phyloP scores from a whole-genome alignment of 495 filamentous ascomycete species.

The Choiromyces venosus region DNA sequence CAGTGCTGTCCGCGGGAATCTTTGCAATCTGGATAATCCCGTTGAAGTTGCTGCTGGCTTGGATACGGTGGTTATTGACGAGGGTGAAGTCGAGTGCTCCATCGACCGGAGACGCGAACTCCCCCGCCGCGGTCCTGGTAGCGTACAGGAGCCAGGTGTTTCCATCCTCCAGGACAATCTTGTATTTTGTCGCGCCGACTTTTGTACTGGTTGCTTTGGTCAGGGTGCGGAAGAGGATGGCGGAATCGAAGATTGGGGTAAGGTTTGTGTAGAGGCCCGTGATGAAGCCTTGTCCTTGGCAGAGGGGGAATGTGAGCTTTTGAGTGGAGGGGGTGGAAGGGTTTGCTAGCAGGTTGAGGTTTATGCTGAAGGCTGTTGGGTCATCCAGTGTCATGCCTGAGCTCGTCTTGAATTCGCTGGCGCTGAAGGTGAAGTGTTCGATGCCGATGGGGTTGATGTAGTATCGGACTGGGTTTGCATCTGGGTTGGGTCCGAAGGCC shows the following conservation, averaged over 20 bases:
- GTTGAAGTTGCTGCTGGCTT: constrained; percentile 42
- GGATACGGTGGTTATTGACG: no score
- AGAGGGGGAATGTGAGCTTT: constrained; percentile 68
- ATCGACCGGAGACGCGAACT: no score
- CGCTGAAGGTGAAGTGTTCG: constrained; percentile 2
- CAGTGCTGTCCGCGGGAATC: constrained; percentile 20
- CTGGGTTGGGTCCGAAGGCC: constrained; percentile 38
- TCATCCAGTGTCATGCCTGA: constrained; percentile 64
- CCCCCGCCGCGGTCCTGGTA: constrained; percentile 48
- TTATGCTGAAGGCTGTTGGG: constrained; percentile 66
- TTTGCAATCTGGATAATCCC: constrained; percentile 80
- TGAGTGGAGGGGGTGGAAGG: constrained; percentile 41
- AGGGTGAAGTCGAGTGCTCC: no score
- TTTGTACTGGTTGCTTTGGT: not conserved
- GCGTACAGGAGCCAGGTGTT: constrained; percentile 75
- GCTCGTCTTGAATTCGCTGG: no score
- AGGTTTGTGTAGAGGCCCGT: constrained; percentile 65
- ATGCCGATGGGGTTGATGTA: constrained; percentile 17
- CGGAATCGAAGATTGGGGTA: constrained; percentile 54
- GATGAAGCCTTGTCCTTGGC: constrained; percentile 81
- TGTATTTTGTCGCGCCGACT: constrained; percentile 73
- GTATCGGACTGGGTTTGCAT: constrained; percentile 52
- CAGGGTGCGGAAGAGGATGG: not conserved
- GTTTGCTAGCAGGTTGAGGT: constrained; percentile 49
- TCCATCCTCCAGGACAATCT: constrained; percentile 61